Conservation (phyloP, 345 rosid species). For the Cochlearia excelsa region DNA sequence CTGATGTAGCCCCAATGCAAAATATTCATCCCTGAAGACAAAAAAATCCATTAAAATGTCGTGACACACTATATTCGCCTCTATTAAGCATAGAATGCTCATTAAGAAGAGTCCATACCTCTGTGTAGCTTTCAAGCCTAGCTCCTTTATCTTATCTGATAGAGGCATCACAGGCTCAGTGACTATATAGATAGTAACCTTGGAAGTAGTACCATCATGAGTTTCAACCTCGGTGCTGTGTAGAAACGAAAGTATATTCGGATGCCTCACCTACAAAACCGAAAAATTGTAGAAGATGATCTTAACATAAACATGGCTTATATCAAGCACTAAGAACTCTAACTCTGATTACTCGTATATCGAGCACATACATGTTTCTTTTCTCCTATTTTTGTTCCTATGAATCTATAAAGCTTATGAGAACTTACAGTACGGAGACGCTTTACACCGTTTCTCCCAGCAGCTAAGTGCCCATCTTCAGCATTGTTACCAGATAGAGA, state of each 20-base stretch:
- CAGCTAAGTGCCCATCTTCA: conserved; percentile 88
- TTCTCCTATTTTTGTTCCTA: not conserved
- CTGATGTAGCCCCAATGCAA: conserved; percentile 87
- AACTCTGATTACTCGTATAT: no score
- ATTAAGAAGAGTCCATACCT: conserved; percentile 47
- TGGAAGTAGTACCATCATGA: conserved; percentile 64
- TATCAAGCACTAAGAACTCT: no score
- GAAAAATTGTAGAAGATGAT: conserved; percentile 13
- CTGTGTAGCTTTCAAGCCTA: conserved; percentile 80
- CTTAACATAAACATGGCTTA: not conserved
- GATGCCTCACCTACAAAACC: conserved; percentile 85
- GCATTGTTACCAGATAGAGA: conserved; percentile 71
- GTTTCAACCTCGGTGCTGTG: conserved; percentile 92
- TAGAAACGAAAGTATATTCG: conserved; percentile 86
- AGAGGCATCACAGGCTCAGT: conserved; percentile 98
- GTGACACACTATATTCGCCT: conserved; percentile 1
- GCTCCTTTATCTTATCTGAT: conserved; percentile 90
- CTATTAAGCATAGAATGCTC: conserved; percentile 1
- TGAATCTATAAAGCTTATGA: not conserved
- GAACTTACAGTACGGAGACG: conserved; percentile 91
- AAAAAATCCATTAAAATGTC: conserved; percentile 10
- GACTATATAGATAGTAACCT: conserved; percentile 80
- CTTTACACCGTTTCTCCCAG: conserved; percentile 95
- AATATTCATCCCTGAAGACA: conserved; percentile 87
- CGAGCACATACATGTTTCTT: no score